Conservation (phyloP, 208 protist species). For the Trypanosoma rangeli region DNA sequence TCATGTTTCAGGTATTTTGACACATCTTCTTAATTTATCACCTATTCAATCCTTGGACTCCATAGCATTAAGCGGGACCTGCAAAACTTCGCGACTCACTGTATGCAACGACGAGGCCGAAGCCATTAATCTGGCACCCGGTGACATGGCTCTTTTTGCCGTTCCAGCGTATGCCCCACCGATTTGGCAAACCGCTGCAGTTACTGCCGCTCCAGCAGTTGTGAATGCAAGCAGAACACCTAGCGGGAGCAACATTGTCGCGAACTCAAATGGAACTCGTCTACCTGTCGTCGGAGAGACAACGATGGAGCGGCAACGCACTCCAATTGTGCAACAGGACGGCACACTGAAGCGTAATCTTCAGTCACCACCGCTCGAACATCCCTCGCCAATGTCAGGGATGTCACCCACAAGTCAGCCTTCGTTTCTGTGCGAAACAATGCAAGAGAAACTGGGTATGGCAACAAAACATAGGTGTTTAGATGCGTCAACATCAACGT, state of each 20-base stretch:
- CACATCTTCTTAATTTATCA: conserved; percentile 54
- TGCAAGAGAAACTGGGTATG: neutral
- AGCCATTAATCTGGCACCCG: conserved; percentile 66
- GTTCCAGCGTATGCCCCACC: conserved; percentile 80
- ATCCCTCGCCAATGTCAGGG: neutral
- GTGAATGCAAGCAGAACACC: conserved; percentile 11
- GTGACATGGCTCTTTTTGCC: conserved; percentile 72
- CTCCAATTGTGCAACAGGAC: neutral
- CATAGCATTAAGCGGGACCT: conserved; percentile 57
- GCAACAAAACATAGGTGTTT: neutral
- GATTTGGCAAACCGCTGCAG: conserved; percentile 57
- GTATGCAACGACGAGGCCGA: conserved; percentile 62
- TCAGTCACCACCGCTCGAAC: neutral
- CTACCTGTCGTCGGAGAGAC: neutral
- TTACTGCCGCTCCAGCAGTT: neutral
- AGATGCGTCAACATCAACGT: neutral
- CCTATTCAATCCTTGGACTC: conserved; percentile 64
- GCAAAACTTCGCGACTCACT: conserved; percentile 43
- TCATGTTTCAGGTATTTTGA: conserved; percentile 71
- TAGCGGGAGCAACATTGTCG: neutral
- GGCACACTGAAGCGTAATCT: neutral
- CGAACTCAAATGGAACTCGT: neutral
- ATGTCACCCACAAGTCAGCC: neutral
- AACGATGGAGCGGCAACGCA: neutral
- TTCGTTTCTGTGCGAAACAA: neutral